Conservation (phyloP, 495 filamentous ascomycete genomes). For the Paragyromitra xinjiangensis region DNA sequence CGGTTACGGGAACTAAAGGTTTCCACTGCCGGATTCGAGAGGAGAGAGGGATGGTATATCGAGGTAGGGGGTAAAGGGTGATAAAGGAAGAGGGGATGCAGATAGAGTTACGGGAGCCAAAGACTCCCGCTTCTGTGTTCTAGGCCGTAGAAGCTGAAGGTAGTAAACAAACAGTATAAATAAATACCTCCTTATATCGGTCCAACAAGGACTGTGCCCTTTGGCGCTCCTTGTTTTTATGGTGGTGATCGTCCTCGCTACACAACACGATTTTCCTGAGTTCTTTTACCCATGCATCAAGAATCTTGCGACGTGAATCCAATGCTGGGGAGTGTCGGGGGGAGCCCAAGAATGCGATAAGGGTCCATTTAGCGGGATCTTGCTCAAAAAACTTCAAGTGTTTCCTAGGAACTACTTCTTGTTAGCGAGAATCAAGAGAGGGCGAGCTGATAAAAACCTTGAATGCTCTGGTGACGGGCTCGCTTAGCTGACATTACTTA, state of each 20-base stretch:
- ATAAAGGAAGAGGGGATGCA: background rate
- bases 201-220: background rate
- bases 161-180: background rate
- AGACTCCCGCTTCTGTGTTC: background rate
- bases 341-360: background rate
- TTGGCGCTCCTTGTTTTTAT: background rate
- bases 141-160: background rate
- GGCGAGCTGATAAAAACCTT: slow-evolving; percentile 3
- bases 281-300: slow-evolving; percentile 1
- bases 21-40: background rate
- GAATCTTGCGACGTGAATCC: background rate
- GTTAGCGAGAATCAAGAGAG: background rate
- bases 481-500: background rate
- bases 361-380: background rate
- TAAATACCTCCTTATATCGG: background rate
- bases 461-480: background rate
- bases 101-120: background rate
- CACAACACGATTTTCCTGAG: background rate
- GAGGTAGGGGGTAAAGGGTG: background rate
- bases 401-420: background rate
- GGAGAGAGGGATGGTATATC: background rate
- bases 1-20: background rate
- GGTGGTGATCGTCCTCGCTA: background rate
- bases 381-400: background rate
- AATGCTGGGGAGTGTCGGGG: background rate